phyloP scores from a whole-genome alignment of 495 filamentous ascomycete genomes.

The Aspergillus biplanus region DNA sequence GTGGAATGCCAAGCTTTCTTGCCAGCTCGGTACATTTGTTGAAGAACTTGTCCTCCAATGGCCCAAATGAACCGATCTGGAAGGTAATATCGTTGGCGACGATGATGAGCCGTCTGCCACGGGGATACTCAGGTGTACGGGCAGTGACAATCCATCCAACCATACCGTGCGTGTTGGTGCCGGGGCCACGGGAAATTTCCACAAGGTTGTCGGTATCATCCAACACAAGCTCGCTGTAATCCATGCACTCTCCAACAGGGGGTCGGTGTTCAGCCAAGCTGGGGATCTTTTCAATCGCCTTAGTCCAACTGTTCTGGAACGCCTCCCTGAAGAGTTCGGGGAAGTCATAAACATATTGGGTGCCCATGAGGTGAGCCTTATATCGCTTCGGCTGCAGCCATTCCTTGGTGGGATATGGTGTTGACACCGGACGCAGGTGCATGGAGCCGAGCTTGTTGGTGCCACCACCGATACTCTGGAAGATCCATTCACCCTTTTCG shows the following conservation, averaged over 20 bases:
- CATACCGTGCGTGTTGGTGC: constrained; percentile 96
- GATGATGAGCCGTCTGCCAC: constrained; percentile 89
- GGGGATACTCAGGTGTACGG: constrained; percentile 96
- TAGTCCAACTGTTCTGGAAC: constrained; percentile 92
- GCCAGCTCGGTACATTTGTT: constrained; percentile 97
- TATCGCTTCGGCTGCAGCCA: constrained; percentile 98
- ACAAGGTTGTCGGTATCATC: constrained; percentile 91
- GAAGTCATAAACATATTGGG: constrained; percentile 99
- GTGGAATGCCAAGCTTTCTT: constrained; percentile 87
- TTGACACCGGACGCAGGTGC: constrained; percentile 87
- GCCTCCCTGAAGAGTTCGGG: constrained; percentile 98
- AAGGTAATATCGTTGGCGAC: constrained; percentile 99
- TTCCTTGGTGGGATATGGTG: constrained; percentile 97
- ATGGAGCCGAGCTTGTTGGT: constrained; percentile 93
- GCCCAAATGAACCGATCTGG: constrained; percentile 97
- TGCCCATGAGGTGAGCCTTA: constrained; percentile 99
- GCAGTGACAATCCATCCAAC: constrained; percentile 97
- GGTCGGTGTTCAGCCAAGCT: constrained; percentile 80
- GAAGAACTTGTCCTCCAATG: constrained; percentile 96
- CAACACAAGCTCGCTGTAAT: constrained; percentile 90
- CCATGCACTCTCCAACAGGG: constrained; percentile 85
- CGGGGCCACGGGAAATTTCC: constrained; percentile 91
- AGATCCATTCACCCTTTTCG: constrained; percentile 95
- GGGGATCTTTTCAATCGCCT: constrained; percentile 69
- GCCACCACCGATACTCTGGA: constrained; percentile 95